Evolutionary conservation across 352 stramenopile species (phyloP), one percentile per base, ranked within the genome.

Genomic region (Peronosclerospora sorghi): DNA sequence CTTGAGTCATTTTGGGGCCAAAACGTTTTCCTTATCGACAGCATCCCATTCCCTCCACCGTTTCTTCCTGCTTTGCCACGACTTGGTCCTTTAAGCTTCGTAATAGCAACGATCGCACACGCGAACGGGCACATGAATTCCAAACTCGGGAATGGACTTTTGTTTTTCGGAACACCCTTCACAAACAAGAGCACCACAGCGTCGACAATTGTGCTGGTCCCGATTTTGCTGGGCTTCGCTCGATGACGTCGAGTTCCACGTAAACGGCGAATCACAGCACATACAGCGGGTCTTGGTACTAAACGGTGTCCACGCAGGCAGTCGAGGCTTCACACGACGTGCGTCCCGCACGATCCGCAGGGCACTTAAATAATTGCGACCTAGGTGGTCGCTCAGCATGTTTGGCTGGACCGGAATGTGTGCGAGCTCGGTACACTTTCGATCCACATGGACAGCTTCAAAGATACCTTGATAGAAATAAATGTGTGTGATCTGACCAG

Each of bases 181-280:
- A 35, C 80, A 93, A 13, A 90, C 74, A 18, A 93, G 63, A 32
- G 62, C 73, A 12, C 80, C 80, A 41, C 80, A 93, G 18, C 69
- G 78, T 41, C 79, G 64, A 56, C 84, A 95, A 46, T 94, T 94
- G 63, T 95, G 82, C 57, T 94, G 83, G 56, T 95, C 84, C 23
- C 74, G 73, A 37, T 90, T 89, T 41, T 86, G 71, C 53, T 95
- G 84, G 2, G 84, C 82, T 39, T 95, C 78, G 39, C 79, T 92
- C 15, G 64, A 81, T n/a, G 78, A 91, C 41, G 80, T 94, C 52
- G 77, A 89, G 50, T 90, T 90, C 82, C 82, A 94, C 35, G 82
- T 94, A 49, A 94, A 94, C 14, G 78, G 77, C 15, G 68, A 78
- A 50, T 91, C 79, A 50, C 82, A 94, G 60, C 76, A 89, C 82